These are phyloP conservation scores for Albifimbria verrucaria DNA, from an alignment of 2,329 filamentous ascomycete genomes.

Conservation along the genomic window DNA sequence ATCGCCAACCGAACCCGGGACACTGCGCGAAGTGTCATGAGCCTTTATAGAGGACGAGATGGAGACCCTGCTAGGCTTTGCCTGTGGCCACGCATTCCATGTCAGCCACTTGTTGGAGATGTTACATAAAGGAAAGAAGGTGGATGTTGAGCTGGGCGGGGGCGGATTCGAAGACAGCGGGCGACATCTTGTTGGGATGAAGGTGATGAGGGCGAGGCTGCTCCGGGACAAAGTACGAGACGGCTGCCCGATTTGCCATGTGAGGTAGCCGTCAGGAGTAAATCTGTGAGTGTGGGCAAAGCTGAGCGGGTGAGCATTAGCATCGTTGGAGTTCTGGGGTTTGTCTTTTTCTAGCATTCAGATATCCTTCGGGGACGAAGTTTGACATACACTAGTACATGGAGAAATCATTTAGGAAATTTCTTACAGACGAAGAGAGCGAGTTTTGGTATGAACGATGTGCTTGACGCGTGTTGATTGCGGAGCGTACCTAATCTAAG, in stretches of 20 bases:
- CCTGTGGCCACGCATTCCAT: slow-evolving; percentile 80
- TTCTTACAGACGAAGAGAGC: no score
- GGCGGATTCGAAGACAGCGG: slow-evolving; percentile 38
- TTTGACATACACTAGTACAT: background rate
- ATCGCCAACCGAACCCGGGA: slow-evolving; percentile 41
- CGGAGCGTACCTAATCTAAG: background rate
- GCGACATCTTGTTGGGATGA: slow-evolving; percentile 71
- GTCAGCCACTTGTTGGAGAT: slow-evolving; percentile 64
- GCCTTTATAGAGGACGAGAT: slow-evolving; percentile 56
- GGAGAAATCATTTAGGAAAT: no score
- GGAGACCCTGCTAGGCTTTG: slow-evolving; percentile 75
- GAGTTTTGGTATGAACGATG: background rate
- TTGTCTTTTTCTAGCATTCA: slow-evolving; percentile 6
- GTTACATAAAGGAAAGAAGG: slow-evolving; percentile 41
- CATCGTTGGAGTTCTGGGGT: background rate
- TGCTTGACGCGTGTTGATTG: no score
- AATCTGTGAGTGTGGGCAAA: background rate
- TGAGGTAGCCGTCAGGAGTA: slow-evolving; percentile 4
- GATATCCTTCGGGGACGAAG: slow-evolving; percentile 8
- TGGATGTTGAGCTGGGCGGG: slow-evolving; percentile 46
- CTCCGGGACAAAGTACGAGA: slow-evolving; percentile 66
- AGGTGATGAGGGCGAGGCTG: slow-evolving; percentile 82
- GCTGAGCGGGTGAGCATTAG: background rate
- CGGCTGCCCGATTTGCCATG: slow-evolving; percentile 60
- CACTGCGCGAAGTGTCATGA: slow-evolving; percentile 58